These are phyloP conservation scores for Yamadazyma paraphyllophila DNA, from an alignment of 805 yeast species.

Conservation along the genomic window DNA sequence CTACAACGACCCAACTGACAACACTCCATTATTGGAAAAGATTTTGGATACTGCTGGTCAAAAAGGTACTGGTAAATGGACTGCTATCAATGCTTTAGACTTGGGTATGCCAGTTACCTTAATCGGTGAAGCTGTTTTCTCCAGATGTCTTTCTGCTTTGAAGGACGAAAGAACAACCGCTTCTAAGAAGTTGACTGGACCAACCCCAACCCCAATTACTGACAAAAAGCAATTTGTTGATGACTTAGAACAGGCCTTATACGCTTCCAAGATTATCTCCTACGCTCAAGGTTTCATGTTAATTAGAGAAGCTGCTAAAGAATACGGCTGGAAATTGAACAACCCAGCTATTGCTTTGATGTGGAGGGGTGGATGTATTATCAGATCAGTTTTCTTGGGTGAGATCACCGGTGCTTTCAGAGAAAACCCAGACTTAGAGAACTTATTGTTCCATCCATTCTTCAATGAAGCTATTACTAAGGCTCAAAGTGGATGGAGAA, in stretches of 20 bases:
- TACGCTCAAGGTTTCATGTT: conserved; percentile 99
- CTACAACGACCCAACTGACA: conserved; percentile 81
- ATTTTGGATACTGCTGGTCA: conserved; percentile 97
- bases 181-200: conserved; percentile 76
- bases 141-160: conserved; percentile 92
- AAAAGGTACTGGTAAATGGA: conserved; percentile 99
- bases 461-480: conserved; percentile 85
- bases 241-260: conserved; percentile 95
- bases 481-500: conserved; percentile 97
- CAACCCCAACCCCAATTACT: conserved; percentile 53
- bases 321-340: conserved; percentile 95
- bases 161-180: conserved; percentile 90
- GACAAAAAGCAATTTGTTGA: conserved; percentile 85
- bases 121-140: conserved; percentile 97
- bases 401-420: conserved; percentile 97
- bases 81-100: conserved; percentile 96
- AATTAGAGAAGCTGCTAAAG: conserved; percentile 96
- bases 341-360: conserved; percentile 97
- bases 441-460: conserved; percentile 93
- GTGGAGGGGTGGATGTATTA: conserved; percentile 99
- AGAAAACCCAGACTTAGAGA: conserved; percentile 88
- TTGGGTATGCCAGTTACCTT: conserved; percentile 97
- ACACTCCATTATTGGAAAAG: conserved; percentile 92
- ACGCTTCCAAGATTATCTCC: conserved; percentile 97
- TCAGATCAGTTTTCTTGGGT: conserved; percentile 96